These are phyloP conservation scores for Wickerhamomyces bisporus DNA, from an alignment of 805 yeast genomes.

Conservation along the genomic window DNA sequence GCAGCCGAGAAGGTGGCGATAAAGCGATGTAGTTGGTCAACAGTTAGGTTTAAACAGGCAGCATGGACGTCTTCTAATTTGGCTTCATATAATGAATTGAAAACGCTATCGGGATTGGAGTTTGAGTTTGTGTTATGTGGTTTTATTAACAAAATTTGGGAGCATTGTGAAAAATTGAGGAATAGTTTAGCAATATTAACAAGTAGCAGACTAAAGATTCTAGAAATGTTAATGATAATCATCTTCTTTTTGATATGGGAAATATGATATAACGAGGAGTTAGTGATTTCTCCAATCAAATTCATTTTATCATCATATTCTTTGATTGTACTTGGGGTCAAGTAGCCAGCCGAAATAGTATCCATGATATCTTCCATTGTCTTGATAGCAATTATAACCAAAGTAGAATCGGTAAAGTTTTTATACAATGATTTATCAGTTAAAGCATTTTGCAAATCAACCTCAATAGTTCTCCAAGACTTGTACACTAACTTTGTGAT, in stretches of 20 bases:
- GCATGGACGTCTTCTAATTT: slow-evolving; percentile 16
- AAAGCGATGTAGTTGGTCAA: slow-evolving; percentile 28
- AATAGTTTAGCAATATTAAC: slow-evolving; percentile 25
- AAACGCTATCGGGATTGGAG: slow-evolving; percentile 22
- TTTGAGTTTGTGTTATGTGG: slow-evolving; percentile 27
- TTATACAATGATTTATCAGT: slow-evolving; percentile 4
- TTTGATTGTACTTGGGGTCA: slow-evolving; percentile 21
- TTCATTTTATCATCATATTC: slow-evolving; percentile 23
- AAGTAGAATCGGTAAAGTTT: slow-evolving; percentile 24
- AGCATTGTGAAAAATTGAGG: slow-evolving; percentile 27
- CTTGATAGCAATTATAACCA: slow-evolving; percentile 25
- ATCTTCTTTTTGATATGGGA: slow-evolving; percentile 24
- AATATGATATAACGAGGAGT: slow-evolving; percentile 16
- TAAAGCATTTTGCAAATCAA: slow-evolving; percentile 9
- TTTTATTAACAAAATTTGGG: slow-evolving; percentile 31
- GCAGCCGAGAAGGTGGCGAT: slow-evolving; percentile 27
- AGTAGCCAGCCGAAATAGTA: slow-evolving; percentile 20
- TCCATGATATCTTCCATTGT: slow-evolving; percentile 33
- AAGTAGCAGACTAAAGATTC: slow-evolving; percentile 29
- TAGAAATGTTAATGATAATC: slow-evolving; percentile 31
- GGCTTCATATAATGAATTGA: slow-evolving; percentile 21
- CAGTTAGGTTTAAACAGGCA: slow-evolving; percentile 12
- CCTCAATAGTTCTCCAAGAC: slow-evolving; percentile 15
- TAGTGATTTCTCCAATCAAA: slow-evolving; percentile 17
- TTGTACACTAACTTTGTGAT: slow-evolving; percentile 10